Evolutionary conservation across 2,329 filamentous ascomycete species (phyloP).

Genomic region (Clonostachys rhizophaga): DNA sequence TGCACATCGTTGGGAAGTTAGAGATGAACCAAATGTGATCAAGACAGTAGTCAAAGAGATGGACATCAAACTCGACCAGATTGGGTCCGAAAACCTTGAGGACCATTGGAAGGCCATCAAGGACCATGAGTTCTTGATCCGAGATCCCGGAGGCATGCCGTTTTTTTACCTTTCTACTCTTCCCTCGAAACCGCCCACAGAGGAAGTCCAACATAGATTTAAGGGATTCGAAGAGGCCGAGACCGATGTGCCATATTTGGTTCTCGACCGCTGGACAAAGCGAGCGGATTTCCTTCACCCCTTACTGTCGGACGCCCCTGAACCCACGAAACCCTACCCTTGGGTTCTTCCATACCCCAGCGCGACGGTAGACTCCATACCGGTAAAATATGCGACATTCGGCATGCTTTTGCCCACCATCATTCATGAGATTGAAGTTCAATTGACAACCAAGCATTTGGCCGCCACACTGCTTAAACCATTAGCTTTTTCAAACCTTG

Average conservation of each 20-base stretch:
- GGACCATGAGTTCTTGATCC: slow-evolving; percentile 26
- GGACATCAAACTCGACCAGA: slow-evolving; percentile 16
- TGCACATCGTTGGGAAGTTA: slow-evolving; percentile 36
- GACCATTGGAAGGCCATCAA: slow-evolving; percentile 10
- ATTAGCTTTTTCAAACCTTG: slow-evolving; percentile 47
- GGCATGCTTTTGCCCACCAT: slow-evolving; percentile 69
- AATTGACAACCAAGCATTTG: slow-evolving; percentile 59
- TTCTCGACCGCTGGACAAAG: slow-evolving; percentile 43
- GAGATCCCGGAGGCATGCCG: slow-evolving; percentile 27
- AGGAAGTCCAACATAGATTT: slow-evolving; percentile 30
- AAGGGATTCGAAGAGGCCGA: slow-evolving; percentile 29
- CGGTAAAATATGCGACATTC: slow-evolving; percentile 37
- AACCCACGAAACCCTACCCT: slow-evolving; percentile 19
- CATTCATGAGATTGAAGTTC: slow-evolving; percentile 61
- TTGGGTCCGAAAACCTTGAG: slow-evolving; percentile 21
- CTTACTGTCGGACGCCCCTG: slow-evolving; percentile 3
- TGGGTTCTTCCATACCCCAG: slow-evolving; percentile 37
- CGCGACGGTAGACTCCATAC: slow-evolving; percentile 45
- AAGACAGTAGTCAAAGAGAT: slow-evolving; percentile 24
- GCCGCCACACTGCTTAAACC: slow-evolving; percentile 22
- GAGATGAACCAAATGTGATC: slow-evolving; percentile 34
- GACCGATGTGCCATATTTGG: slow-evolving; percentile 41
- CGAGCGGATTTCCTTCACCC: slow-evolving; percentile 56
- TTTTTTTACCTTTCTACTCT: slow-evolving; percentile 36
- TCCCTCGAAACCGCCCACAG: slow-evolving; percentile 32